Evolutionary conservation across 805 yeast species (phyloP).

Genomic region (Candida tibetensis): DNA sequence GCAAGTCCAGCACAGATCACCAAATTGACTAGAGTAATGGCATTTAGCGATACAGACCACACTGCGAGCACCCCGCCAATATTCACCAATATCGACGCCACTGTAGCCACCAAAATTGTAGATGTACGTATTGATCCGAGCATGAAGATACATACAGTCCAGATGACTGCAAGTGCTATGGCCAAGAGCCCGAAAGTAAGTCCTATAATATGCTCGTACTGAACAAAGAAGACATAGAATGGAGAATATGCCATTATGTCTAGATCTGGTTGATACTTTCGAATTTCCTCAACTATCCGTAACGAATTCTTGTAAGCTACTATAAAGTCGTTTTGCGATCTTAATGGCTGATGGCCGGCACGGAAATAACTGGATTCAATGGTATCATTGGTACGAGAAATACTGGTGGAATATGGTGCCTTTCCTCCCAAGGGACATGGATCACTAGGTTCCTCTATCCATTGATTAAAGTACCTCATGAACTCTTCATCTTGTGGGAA

Average conservation of each 20-base stretch:
- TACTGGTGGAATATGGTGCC: conserved; percentile 76
- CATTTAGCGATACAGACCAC: conserved; percentile 77
- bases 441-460: conserved; percentile 84
- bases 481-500: conserved; percentile 75
- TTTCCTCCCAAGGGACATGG: conserved; percentile 95
- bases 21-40: conserved; percentile 83
- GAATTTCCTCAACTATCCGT: conserved; percentile 59
- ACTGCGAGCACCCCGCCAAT: conserved; percentile 79
- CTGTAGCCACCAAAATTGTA: conserved; percentile 51
- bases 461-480: conserved; percentile 65
- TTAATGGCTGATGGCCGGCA: conserved; percentile 72
- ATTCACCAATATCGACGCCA: conserved; percentile 61
- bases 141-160: conserved; percentile 50
- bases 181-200: conserved; percentile 54
- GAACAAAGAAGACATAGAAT: conserved; percentile 89
- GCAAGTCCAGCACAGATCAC: conserved; percentile 91
- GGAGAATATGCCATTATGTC: conserved; percentile 88
- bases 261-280: conserved; percentile 31
- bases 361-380: conserved; percentile 69
- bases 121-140: conserved; percentile 70
- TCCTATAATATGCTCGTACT: conserved; percentile 65
- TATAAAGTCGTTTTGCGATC: conserved; percentile 83
- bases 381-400: conserved; percentile 41
- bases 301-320: conserved; percentile 71
- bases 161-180: conserved; percentile 52